Conservation (phyloP, 2,329 filamentous ascomycete species). For the Sporothrix dimorphospora region DNA sequence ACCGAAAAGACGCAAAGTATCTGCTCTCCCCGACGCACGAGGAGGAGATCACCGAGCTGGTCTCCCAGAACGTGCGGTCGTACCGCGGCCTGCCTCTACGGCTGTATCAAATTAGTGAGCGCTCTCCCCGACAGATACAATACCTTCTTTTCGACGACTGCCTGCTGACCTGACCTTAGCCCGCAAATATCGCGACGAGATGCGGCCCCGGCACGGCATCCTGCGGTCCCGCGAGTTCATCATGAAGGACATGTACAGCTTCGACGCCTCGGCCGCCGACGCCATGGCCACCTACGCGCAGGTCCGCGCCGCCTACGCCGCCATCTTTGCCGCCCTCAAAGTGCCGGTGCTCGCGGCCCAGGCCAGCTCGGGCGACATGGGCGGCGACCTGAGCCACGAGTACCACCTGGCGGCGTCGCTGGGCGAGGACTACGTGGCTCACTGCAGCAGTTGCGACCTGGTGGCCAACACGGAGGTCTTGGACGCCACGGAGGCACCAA, state of each 20-base stretch:
- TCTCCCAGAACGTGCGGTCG: conserved; percentile 72
- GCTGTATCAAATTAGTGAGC: conserved; percentile 83
- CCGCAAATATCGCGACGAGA: conserved; percentile 93
- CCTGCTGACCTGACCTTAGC: conserved; percentile 60
- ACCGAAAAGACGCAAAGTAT: conserved; percentile 74
- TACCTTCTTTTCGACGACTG: too few relatives aligned
- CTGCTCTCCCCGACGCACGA: conserved; percentile 93
- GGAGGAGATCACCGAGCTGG: conserved; percentile 88
- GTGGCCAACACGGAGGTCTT: conserved; percentile 89
- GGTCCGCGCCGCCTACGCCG: conserved; percentile 73
- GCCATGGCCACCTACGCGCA: conserved; percentile 79
- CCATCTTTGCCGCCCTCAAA: conserved; percentile 80
- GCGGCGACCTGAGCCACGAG: conserved; percentile 89
- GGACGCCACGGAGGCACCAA: conserved; percentile 30
- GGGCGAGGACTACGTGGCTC: conserved; percentile 84
- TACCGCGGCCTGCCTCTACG: conserved; percentile 85
- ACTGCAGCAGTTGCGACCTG: conserved; percentile 73
- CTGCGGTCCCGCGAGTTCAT: conserved; percentile 87
- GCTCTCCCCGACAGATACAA: too few relatives aligned
- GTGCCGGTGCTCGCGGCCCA: conserved; percentile 83
- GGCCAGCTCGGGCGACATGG: conserved; percentile 95
- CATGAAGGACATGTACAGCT: conserved; percentile 99
- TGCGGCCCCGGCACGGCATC: conserved; percentile 83
- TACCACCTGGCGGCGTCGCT: conserved; percentile 81
- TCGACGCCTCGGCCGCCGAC: conserved; percentile 69